Evolutionary conservation across 208 protist genomes (phyloP).

Genomic region (Leptomonas seymouri): DNA sequence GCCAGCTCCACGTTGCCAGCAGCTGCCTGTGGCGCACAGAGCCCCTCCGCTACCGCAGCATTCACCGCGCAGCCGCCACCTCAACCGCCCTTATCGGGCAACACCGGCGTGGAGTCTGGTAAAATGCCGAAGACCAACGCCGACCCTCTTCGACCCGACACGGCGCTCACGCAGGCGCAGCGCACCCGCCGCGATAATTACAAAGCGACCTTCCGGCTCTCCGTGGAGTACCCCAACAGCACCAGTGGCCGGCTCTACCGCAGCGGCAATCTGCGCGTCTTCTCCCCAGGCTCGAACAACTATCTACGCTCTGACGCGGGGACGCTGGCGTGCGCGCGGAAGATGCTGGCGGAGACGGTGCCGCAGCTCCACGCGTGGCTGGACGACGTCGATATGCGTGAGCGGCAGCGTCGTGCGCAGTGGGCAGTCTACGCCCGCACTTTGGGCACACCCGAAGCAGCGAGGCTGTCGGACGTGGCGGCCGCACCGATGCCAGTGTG

Average conservation of each 20-base stretch:
- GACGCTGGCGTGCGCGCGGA: slow-evolving; percentile 43
- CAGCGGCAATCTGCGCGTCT: slow-evolving; percentile 53
- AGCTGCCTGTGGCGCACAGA: neutral
- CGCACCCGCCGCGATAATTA: slow-evolving; percentile 13
- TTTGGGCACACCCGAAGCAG: slow-evolving; percentile 10
- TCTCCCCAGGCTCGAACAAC: slow-evolving; percentile 53
- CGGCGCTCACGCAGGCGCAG: slow-evolving; percentile 6
- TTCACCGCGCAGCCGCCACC: neutral
- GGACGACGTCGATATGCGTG: slow-evolving; percentile 24
- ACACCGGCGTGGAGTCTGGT: no score
- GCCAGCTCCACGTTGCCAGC: neutral
- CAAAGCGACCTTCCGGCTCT: slow-evolving; percentile 20
- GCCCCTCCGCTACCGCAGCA: neutral
- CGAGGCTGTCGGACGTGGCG: slow-evolving; percentile 9
- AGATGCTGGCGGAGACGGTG: slow-evolving; percentile 51
- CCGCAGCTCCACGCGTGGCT: slow-evolving; percentile 57
- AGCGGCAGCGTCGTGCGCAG: slow-evolving; percentile 19
- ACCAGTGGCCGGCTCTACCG: slow-evolving; percentile 39
- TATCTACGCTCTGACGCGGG: slow-evolving; percentile 42
- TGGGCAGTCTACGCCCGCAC: slow-evolving; percentile 18
- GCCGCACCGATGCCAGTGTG: slow-evolving; percentile 32
- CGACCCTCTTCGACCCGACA: slow-evolving; percentile 1
- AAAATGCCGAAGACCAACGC: neutral
- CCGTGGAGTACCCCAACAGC: slow-evolving; percentile 26
- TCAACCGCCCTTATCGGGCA: no score